Base-by-base conservation (phyloP, 2,329 filamentous ascomycete genomes). In the Talaromyces rugulosus region DNA sequence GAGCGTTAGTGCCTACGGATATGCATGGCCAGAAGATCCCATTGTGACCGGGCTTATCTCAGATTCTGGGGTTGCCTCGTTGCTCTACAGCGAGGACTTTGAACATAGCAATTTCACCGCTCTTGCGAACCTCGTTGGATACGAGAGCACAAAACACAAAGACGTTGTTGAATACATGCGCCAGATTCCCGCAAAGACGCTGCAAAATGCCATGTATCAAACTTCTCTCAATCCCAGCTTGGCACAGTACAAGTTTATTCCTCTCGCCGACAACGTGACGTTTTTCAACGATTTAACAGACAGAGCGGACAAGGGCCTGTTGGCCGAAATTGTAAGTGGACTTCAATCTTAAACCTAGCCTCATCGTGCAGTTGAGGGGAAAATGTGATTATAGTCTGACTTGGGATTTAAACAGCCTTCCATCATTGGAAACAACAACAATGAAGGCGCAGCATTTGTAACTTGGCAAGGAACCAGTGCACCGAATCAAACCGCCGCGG, bases 81-180 rank as follows among this genome's bases (percentile, higher is more conserved):
- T 58, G 9, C 0, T 50, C 23, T 31, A 58, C 2, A 62, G 63
- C 12, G 34, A 62, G 11, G 66, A 68, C 33, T 51, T 58, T 30
- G 52, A 56, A 1, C 59, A 69, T 11, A 65, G 66, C 14, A 69
- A 69, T 55, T 73, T 72, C 60, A 69, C 66, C 11, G 71, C 70
- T 56, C 69, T 72, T 9, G 70, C 71, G 7, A 58, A 61, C 6
- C 58, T 64, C 16, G 31, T 73, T 18, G 69, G 69, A 34, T 73
- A 71, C 56, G 61, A 61, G 40, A 58, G 50, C 14, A 51, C 56
- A n/a, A n/a, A 40, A 40, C 36, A 40, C 16, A n/a, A n/a, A n/a
- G 12, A 40, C 16, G n/a, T 40, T 40, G 36, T 40, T 7, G 36
- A 40, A 5, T 40, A 40, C 14, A 40, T 58, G 56, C 12, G 44